phyloP scores from a whole-genome alignment of 2,329 filamentous ascomycete genomes.

The Aureobasidium sp. region DNA sequence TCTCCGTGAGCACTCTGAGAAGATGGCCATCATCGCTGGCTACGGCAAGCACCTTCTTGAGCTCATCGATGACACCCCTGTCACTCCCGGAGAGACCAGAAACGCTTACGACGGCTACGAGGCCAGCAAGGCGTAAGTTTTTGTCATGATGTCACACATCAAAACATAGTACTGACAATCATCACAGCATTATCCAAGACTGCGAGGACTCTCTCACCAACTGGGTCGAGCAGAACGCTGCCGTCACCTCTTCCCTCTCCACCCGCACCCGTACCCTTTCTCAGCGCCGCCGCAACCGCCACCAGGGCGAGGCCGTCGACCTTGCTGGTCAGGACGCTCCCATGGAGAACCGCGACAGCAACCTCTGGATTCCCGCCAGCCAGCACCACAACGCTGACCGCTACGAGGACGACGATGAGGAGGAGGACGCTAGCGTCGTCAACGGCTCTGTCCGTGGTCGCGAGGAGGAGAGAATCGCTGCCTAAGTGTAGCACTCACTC shows the following conservation, averaged over 20 bases:
- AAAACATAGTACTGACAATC: slow-evolving; percentile 21
- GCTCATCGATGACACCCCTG: slow-evolving; percentile 90
- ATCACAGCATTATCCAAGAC: slow-evolving; percentile 81
- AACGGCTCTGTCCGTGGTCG: slow-evolving; percentile 40
- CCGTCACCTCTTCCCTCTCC: slow-evolving; percentile 80
- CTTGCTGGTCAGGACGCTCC: slow-evolving; percentile 76
- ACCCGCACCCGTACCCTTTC: slow-evolving; percentile 81
- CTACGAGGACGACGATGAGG: slow-evolving; percentile 59
- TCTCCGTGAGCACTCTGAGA: slow-evolving; percentile 93
- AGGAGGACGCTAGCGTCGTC: slow-evolving; percentile 45
- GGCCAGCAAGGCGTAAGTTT: slow-evolving; percentile 71
- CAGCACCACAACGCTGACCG: slow-evolving; percentile 55
- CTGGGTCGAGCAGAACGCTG: slow-evolving; percentile 88
- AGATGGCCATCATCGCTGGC: slow-evolving; percentile 93
- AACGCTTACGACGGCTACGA: slow-evolving; percentile 97
- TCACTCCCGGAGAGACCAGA: slow-evolving; percentile 93
- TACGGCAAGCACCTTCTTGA: slow-evolving; percentile 98
- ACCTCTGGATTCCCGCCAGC: slow-evolving; percentile 71
- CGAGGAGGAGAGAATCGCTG: slow-evolving; percentile 31
- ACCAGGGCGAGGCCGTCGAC: slow-evolving; percentile 64
- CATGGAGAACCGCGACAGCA: slow-evolving; percentile 64
- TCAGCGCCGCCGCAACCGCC: slow-evolving; percentile 65
- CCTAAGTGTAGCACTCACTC: not conserved
- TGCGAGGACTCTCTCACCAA: slow-evolving; percentile 96
- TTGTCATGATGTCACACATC: not conserved